Base-by-base conservation (phyloP, 768 basidiomycete genomes). In the Crucibulum laeve region DNA sequence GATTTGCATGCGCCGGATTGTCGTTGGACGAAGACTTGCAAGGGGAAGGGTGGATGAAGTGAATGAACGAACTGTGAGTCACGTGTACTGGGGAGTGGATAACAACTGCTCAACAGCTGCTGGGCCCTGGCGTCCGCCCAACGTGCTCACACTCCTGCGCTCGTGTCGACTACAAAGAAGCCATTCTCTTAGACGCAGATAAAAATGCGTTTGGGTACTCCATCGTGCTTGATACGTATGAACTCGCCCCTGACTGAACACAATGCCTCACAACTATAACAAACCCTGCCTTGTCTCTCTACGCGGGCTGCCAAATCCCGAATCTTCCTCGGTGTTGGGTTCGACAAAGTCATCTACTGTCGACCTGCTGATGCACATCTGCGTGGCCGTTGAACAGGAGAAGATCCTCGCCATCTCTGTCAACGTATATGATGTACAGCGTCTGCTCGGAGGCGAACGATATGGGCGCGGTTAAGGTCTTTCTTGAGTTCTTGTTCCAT, bases 361-460 rank as follows among this genome's bases (percentile, higher is more conserved):
- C n/a, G 96, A 99, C 59, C 69, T 98, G 43, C 70, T 98, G 37
- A 93, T 95, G 69, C 80, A 96, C n/a, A 80, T 98, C 24, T 84
- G 88, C 49, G 93, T 93, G 52, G 66, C 65, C 1, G 96, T 96
- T 2, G 51, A 63, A 1, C 73, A 66, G 43, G 94, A 98, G 53
- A 87, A 84, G 58, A 86, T 96, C 25, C 62, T 98, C 57, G 85
- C 79, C 26, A 91, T n/a, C n/a, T 88, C 95, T 95, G 1, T 96
- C 96, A 3, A 97, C 96, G 10, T 98, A 98, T 59, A 95, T 95
- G n/a, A 99, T 98, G 95, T 97, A 98, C 65, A 61, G 75, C 10
- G 95, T 98, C 1, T 92, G 86, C 46, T 96, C 95, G 6, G 87
- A 96, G 56, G 84, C 97, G 36, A 99, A 99, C 59, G 96, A 99